phyloP scores from a whole-genome alignment of 2,329 filamentous ascomycete genomes.

The Arthrobotrys sinensis region DNA sequence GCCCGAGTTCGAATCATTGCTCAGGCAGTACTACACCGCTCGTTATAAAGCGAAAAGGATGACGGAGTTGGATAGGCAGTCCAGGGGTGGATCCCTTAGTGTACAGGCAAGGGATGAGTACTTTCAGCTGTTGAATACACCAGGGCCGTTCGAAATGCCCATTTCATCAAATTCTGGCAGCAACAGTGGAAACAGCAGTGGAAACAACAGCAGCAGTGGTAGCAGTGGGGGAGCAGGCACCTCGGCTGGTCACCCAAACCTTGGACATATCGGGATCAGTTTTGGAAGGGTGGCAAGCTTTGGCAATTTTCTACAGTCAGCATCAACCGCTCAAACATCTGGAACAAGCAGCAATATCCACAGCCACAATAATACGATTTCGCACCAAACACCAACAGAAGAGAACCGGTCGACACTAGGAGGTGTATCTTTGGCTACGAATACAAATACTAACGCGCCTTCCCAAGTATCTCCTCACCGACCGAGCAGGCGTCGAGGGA shows the following conservation, averaged over 20 bases:
- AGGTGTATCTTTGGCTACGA: conserved; percentile 29
- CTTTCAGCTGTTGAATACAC: conserved; percentile 42
- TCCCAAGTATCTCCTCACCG: conserved; percentile 36
- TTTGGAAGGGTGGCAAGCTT: conserved; percentile 44
- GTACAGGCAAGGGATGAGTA: conserved; percentile 46
- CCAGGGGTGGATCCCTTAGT: conserved; percentile 41
- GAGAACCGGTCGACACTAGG: conserved; percentile 27
- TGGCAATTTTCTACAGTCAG: conserved; percentile 44
- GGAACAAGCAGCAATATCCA: conserved; percentile 5
- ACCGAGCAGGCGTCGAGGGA: conserved; percentile 41
- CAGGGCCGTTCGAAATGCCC: conserved; percentile 50
- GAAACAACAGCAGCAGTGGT: conserved; percentile 5
- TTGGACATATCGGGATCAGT: conserved; percentile 44
- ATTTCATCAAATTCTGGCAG: conserved; percentile 5
- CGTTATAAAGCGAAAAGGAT: conserved; percentile 56
- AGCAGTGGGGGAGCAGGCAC: conserved; percentile 3
- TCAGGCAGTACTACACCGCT: conserved; percentile 58
- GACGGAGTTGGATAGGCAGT: conserved; percentile 59
- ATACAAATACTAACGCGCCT: conserved; percentile 21
- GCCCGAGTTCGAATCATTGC: conserved; percentile 44
- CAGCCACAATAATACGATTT: conserved; percentile 16
- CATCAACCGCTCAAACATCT: conserved; percentile 10
- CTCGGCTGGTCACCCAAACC: conserved; percentile 34
- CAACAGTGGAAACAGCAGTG: not conserved
- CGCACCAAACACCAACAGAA: conserved; percentile 17